Conservation (phyloP, 495 filamentous ascomycete genomes). For the Cenococcum geophilum region DNA sequence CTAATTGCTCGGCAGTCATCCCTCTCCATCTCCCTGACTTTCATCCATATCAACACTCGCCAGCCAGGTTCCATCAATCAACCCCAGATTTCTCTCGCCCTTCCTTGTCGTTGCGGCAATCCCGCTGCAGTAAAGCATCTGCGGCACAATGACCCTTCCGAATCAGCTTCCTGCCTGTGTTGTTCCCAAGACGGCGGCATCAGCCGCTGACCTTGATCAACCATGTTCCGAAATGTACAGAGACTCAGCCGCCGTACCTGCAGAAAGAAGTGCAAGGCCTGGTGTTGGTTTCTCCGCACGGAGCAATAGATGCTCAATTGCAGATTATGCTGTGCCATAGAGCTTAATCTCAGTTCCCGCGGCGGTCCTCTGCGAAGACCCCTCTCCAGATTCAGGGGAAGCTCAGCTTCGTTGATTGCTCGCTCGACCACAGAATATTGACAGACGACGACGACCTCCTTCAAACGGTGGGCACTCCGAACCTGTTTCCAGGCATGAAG, state of each 20-base stretch:
- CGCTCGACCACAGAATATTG: conserved; percentile 7
- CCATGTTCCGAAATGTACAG: conserved; percentile 2
- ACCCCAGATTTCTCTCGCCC: conserved; percentile 10
- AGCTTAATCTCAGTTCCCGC: conserved; percentile 19
- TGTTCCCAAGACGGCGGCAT: background rate
- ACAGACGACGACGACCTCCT: background rate
- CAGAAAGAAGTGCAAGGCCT: conserved; percentile 21
- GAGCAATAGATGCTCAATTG: conserved; percentile 20
- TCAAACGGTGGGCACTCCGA: conserved; percentile 15
- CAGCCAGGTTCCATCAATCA: conserved; percentile 21
- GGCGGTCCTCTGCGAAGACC: background rate
- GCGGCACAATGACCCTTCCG: conserved; percentile 19
- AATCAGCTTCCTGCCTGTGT: conserved; percentile 13
- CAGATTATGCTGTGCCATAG: conserved; percentile 11
- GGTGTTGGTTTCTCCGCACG: conserved; percentile 13
- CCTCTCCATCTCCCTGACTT: background rate
- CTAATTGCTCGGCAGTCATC: background rate
- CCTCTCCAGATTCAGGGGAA: background rate
- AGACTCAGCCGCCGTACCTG: conserved; percentile 24
- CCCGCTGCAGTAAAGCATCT: conserved; percentile 22
- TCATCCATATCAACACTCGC: conserved; percentile 20
- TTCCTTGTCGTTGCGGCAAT: conserved; percentile 14
- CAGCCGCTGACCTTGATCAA: background rate
- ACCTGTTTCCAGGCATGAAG: background rate
- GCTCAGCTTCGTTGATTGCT: conserved; percentile 12